Conservation (phyloP, 2,329 filamentous ascomycete genomes). For the Akanthomyces uredinophilus region DNA sequence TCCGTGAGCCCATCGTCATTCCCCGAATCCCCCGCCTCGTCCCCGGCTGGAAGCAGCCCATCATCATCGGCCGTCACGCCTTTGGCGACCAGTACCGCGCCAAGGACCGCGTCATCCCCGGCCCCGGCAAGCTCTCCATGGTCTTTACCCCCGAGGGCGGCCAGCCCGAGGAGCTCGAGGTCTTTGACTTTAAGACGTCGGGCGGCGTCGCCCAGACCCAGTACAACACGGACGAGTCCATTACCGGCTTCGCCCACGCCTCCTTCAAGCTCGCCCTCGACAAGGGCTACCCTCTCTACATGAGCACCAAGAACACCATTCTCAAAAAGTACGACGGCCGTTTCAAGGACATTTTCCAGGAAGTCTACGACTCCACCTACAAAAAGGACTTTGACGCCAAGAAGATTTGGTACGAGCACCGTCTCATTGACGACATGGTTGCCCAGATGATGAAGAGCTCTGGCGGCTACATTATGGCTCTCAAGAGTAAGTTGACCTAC, state of each 20-base stretch:
- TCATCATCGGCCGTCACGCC: conserved; percentile 97
- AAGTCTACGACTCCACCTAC: conserved; percentile 86
- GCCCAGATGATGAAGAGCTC: conserved; percentile 99
- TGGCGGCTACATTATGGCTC: conserved; percentile 92
- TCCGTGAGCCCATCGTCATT: conserved; percentile 98
- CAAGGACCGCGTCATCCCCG: conserved; percentile 80
- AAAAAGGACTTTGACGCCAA: conserved; percentile 83
- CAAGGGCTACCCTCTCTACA: conserved; percentile 90
- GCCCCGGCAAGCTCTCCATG: conserved; percentile 86
- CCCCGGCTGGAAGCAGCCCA: conserved; percentile 96
- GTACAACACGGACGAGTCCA: conserved; percentile 98
- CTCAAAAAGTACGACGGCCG: conserved; percentile 97
- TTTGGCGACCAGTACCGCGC: conserved; percentile 99
- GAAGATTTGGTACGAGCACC: conserved; percentile 98
- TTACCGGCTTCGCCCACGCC: conserved; percentile 89
- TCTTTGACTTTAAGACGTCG: conserved; percentile 81
- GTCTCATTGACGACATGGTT: conserved; percentile 99
- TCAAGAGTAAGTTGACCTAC: conserved; percentile 71
- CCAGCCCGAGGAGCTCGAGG: conserved; percentile 78
- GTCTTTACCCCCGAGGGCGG: conserved; percentile 85
- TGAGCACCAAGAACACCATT: conserved; percentile 99
- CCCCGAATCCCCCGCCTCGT: conserved; percentile 87
- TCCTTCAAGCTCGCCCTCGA: conserved; percentile 91
- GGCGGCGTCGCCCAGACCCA: conserved; percentile 90
- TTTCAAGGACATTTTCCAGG: conserved; percentile 99